phyloP scores from a whole-genome alignment of 208 protist species.

The Leishmania major region DNA sequence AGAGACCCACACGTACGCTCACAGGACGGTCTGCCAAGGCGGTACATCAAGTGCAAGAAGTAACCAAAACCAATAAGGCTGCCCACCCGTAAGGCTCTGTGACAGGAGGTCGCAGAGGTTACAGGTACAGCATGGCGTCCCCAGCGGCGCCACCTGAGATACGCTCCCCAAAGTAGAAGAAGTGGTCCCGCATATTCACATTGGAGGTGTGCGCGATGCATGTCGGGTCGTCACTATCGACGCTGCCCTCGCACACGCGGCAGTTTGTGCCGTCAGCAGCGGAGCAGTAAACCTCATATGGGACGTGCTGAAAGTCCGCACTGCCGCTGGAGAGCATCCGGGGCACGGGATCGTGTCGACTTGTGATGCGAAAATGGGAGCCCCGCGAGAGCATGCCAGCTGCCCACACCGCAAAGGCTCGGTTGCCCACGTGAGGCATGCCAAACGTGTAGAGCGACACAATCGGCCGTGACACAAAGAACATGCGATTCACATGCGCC shows the following conservation, averaged over 20 bases:
- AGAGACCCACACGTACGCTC: not conserved
- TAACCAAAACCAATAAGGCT: not conserved
- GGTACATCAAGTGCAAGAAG: not conserved
- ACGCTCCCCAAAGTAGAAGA: slow-evolving; percentile 41
- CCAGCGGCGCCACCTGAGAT: not conserved
- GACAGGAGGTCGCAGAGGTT: not conserved
- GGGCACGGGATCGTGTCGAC: slow-evolving; percentile 40
- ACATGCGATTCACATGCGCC: slow-evolving; percentile 6
- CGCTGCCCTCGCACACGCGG: slow-evolving; percentile 35
- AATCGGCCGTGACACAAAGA: not conserved
- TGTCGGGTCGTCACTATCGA: slow-evolving; percentile 14
- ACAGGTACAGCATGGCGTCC: slow-evolving; percentile 9
- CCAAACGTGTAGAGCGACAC: slow-evolving; percentile 56
- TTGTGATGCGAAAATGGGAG: slow-evolving; percentile 38
- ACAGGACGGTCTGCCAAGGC: not conserved
- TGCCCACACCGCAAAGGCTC: slow-evolving; percentile 39
- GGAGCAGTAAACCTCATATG: slow-evolving; percentile 47
- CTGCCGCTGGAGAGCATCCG: slow-evolving; percentile 23
- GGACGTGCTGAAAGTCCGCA: slow-evolving; percentile 35
- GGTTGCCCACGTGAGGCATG: slow-evolving; percentile 54
- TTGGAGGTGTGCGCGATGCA: slow-evolving; percentile 33
- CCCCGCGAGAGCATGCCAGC: slow-evolving; percentile 20
- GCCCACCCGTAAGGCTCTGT: not conserved
- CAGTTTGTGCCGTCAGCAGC: slow-evolving; percentile 9
- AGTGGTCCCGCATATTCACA: slow-evolving; percentile 29